phyloP scores from a whole-genome alignment of 2,329 filamentous ascomycete genomes.

The Penicillium sp. region DNA sequence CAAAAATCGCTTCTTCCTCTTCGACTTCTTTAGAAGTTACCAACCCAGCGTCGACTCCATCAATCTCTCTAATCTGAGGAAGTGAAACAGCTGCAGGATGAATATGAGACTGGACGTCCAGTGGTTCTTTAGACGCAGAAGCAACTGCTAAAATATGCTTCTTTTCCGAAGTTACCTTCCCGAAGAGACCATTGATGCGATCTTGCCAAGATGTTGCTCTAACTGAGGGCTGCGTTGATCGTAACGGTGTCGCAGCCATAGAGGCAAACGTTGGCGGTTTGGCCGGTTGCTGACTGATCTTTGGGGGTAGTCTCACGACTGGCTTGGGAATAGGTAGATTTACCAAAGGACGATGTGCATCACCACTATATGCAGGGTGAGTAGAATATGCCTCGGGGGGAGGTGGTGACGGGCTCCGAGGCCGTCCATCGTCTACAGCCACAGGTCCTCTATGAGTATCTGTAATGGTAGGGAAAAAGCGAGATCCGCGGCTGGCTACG shows the following conservation, averaged over 20 bases:
- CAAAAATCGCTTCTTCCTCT: constrained; percentile 75
- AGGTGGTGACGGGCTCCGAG: constrained; percentile 47
- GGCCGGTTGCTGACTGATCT: constrained; percentile 39
- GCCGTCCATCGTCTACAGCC: constrained; percentile 28
- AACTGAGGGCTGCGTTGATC: constrained; percentile 39
- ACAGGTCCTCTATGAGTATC: constrained; percentile 33
- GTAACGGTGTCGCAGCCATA: constrained; percentile 37
- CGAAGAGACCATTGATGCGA: constrained; percentile 72
- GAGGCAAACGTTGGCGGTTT: constrained; percentile 46
- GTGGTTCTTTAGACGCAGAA: constrained; percentile 63
- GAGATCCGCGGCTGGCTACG: constrained; percentile 40
- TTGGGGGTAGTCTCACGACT: constrained; percentile 75
- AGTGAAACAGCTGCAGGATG: constrained; percentile 64
- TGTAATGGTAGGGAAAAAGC: constrained; percentile 45
- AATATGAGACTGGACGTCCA: constrained; percentile 54
- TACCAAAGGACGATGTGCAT: constrained; percentile 50
- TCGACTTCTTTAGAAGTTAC: constrained; percentile 65
- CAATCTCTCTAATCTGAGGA: constrained; percentile 29
- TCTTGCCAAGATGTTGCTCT: constrained; percentile 67
- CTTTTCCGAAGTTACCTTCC: constrained; percentile 53
- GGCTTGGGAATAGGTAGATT: constrained; percentile 61
- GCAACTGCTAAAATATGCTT: constrained; percentile 58
- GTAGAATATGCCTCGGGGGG: constrained; percentile 55
- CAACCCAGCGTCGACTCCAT: constrained; percentile 42
- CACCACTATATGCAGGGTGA: constrained; percentile 54